Evolutionary conservation across 192 early-diverging fungal genomes (phyloP).

Genomic region (Pecoramyces ruminantium): DNA sequence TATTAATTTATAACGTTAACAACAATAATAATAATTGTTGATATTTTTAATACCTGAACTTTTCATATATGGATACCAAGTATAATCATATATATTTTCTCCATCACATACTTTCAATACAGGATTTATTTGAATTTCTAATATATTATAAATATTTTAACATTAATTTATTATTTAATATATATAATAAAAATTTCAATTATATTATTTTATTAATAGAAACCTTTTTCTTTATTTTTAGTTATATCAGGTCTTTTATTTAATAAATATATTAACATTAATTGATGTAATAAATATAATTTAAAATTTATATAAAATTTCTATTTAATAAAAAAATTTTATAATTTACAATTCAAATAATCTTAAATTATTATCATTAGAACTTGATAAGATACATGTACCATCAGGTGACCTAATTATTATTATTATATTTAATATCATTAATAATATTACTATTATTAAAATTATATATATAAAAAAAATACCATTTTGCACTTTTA

Average conservation of each 20-base stretch:
- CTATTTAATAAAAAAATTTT: too few species aligned
- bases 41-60: conserved; percentile 4
- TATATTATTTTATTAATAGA: neutral
- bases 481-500: conserved; percentile 41
- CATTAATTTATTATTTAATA: too few species aligned
- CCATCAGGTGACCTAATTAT: conserved; percentile 56
- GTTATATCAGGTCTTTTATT: neutral
- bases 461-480: too few species aligned
- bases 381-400: conserved; percentile 34
- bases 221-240: neutral
- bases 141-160: too few species aligned
- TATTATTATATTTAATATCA: neutral
- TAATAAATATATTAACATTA: too few species aligned
- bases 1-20: too few species aligned
- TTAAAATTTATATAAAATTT: too few species aligned
- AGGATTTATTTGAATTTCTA: conserved; percentile 11
- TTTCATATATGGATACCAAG: conserved; percentile 45
- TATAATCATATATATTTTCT: conserved; percentile 40
- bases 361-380: conserved; percentile 38
- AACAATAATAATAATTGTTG: too few species aligned
- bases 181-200: too few species aligned
- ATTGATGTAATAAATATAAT: neutral
- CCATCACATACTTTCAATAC: conserved; percentile 8
- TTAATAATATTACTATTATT: neutral
- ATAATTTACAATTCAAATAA: conserved; percentile 28